A percentile compares a stretch with the other conserved stretches of the same genome.
Evolutionary conservation across 345 rosid genomes (phyloP).

Genomic region (Linum usitatissimum): DNA sequence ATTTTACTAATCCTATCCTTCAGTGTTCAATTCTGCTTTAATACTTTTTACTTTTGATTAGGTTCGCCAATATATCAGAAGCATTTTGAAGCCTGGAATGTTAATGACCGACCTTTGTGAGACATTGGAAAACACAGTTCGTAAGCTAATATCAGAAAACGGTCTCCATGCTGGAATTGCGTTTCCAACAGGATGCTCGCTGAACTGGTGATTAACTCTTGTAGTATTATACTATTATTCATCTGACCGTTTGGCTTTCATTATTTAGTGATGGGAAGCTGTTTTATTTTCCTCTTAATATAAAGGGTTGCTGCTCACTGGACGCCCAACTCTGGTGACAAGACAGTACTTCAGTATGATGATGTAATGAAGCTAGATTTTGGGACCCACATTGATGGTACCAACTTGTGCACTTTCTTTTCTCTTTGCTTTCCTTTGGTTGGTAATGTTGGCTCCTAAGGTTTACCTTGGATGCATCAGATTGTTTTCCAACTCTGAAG

Average conservation of each 20-base stretch:
- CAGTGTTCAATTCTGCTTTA: constrained; percentile 1
- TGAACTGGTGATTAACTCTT: constrained; percentile 55
- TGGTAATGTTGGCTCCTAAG: constrained; percentile 1
- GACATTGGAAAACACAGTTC: constrained; percentile 79
- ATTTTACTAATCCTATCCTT: background rate
- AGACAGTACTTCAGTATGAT: constrained; percentile 91
- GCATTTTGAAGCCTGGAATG: constrained; percentile 86
- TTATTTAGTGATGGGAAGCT: constrained; percentile 14
- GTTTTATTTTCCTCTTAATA: background rate
- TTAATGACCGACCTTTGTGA: constrained; percentile 88
- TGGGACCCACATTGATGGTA: constrained; percentile 96
- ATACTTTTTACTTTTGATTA: constrained; percentile 12
- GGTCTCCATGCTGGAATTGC: constrained; percentile 97
- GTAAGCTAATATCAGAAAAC: constrained; percentile 78
- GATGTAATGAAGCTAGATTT: constrained; percentile 97
- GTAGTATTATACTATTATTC: background rate
- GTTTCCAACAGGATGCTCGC: constrained; percentile 96
- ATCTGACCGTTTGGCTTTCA: constrained; percentile 1
- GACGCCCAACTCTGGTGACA: constrained; percentile 96
- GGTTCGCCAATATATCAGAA: constrained; percentile 76
- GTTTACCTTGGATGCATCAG: background rate
- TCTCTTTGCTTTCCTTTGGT: background rate
- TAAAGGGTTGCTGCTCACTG: constrained; percentile 96
- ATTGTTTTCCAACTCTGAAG: background rate
- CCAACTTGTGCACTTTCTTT: background rate